These are phyloP conservation scores for Cryptosporidium baileyi DNA, from an alignment of 169 alveolate genomes.

Conservation along the genomic window DNA sequence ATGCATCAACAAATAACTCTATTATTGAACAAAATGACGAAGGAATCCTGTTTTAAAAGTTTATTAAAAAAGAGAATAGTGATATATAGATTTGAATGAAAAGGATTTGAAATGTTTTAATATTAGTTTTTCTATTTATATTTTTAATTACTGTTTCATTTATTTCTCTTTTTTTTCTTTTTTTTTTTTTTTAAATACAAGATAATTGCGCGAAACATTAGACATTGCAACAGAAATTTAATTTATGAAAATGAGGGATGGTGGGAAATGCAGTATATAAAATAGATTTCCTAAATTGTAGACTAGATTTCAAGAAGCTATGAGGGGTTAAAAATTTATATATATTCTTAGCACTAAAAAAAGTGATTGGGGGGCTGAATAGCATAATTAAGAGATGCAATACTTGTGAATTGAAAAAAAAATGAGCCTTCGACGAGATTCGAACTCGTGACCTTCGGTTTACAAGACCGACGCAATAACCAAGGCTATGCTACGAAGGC, in stretches of 20 bases:
- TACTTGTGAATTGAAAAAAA: not conserved
- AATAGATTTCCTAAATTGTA: not conserved
- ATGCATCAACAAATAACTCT: not conserved
- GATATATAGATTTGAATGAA: too few relatives aligned
- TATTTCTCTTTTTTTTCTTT: too few relatives aligned
- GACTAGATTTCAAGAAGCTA: not conserved
- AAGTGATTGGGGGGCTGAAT: not conserved
- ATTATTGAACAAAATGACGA: constrained; percentile 37
- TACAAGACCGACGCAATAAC: constrained; percentile 73
- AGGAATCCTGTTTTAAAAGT: constrained; percentile 38
- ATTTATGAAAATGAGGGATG: too few relatives aligned
- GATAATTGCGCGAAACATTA: too few relatives aligned
- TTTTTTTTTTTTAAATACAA: too few relatives aligned
- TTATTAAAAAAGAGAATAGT: too few relatives aligned
- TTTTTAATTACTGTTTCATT: too few relatives aligned
- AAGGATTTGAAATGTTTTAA: too few relatives aligned
- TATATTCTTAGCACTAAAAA: not conserved
- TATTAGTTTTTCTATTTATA: too few relatives aligned
- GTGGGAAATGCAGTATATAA: too few relatives aligned
- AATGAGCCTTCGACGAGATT: constrained; percentile 71
- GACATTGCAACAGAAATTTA: too few relatives aligned
- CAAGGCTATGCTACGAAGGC: constrained; percentile 72
- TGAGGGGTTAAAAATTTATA: not conserved
- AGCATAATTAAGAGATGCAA: not conserved
- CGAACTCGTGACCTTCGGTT: constrained; percentile 73